phyloP scores from a whole-genome alignment of 805 yeast genomes.

The Ogataea ganodermae region DNA sequence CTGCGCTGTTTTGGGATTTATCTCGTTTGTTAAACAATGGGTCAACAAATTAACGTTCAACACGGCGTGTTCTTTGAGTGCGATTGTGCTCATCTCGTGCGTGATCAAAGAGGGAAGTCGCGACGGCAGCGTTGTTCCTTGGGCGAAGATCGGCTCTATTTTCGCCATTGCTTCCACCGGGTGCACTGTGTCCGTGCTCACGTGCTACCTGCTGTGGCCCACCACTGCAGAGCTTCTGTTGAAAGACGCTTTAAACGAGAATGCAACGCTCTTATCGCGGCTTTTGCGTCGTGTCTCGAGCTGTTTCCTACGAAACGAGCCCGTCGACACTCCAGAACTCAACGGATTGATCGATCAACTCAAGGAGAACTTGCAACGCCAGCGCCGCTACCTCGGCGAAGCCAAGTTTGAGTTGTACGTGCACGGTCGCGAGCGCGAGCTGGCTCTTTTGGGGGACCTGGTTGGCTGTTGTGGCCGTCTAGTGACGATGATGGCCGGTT shows the following conservation, averaged over 20 bases:
- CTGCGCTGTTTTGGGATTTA: slow-evolving; percentile 59
- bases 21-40: slow-evolving; percentile 70
- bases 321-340: slow-evolving; percentile 42
- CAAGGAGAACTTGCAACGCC: slow-evolving; percentile 40
- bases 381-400: slow-evolving; percentile 52
- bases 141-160: slow-evolving; percentile 52
- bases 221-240: slow-evolving; percentile 51
- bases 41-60: slow-evolving; percentile 70
- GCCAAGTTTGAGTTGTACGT: slow-evolving; percentile 60
- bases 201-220: slow-evolving; percentile 70
- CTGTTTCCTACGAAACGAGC: slow-evolving; percentile 51
- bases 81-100: slow-evolving; percentile 68
- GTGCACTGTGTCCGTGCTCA: slow-evolving; percentile 53
- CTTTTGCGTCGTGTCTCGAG: slow-evolving; percentile 47
- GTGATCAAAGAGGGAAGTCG: slow-evolving; percentile 73
- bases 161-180: slow-evolving; percentile 63
- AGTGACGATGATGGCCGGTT: slow-evolving; percentile 62
- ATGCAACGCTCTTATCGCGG: slow-evolving; percentile 53
- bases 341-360: slow-evolving; percentile 39
- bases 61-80: slow-evolving; percentile 78
- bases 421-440: slow-evolving; percentile 58
- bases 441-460: slow-evolving; percentile 43
- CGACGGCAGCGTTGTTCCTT: slow-evolving; percentile 59
- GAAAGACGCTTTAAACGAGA: slow-evolving; percentile 48
- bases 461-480: slow-evolving; percentile 55